phyloP scores from a whole-genome alignment of 1,284 basidiomycete species.

The Tilletiaria anomala region DNA sequence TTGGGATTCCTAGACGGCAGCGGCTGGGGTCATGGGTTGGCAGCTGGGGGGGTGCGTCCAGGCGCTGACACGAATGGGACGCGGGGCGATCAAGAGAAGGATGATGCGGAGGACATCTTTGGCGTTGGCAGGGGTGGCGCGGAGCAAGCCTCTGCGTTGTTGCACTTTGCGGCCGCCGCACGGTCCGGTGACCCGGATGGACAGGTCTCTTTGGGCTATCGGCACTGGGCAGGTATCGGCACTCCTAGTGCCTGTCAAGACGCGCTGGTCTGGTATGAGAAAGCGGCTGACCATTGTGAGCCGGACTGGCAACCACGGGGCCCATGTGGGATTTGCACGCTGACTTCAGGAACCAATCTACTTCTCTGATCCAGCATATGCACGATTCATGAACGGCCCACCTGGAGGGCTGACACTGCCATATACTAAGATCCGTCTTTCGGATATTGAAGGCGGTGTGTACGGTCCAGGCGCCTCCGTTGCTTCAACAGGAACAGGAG shows the following conservation, averaged over 20 bases:
- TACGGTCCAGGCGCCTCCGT: constrained; percentile 87
- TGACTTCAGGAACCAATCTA: too few relatives aligned
- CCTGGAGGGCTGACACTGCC: constrained; percentile 79
- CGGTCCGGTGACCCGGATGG: neutral
- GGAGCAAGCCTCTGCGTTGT: neutral
- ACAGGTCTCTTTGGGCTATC: neutral
- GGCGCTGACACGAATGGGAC: neutral
- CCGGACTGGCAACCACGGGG: too few relatives aligned
- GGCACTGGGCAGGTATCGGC: neutral
- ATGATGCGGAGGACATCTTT: neutral
- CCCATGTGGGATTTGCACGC: too few relatives aligned
- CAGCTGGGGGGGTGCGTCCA: too few relatives aligned
- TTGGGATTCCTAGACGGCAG: neutral
- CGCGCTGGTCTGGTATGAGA: neutral
- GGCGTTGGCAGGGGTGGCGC: too few relatives aligned
- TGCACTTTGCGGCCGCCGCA: neutral
- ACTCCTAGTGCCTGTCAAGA: neutral
- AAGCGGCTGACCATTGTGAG: too few relatives aligned
- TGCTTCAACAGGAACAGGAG: constrained; percentile 52
- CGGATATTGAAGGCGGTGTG: constrained; percentile 76
- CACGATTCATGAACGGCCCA: constrained; percentile 62
- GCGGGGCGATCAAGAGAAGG: neutral
- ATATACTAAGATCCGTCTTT: constrained; percentile 63
- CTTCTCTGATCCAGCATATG: constrained; percentile 1
- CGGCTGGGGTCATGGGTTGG: too few relatives aligned